Percentiles rank a stretch among this genome's conserved stretches.
These are phyloP conservation scores for Pseudogymnoascus sp. DNA, from an alignment of 2,329 filamentous ascomycete species.

Conservation along the genomic window DNA sequence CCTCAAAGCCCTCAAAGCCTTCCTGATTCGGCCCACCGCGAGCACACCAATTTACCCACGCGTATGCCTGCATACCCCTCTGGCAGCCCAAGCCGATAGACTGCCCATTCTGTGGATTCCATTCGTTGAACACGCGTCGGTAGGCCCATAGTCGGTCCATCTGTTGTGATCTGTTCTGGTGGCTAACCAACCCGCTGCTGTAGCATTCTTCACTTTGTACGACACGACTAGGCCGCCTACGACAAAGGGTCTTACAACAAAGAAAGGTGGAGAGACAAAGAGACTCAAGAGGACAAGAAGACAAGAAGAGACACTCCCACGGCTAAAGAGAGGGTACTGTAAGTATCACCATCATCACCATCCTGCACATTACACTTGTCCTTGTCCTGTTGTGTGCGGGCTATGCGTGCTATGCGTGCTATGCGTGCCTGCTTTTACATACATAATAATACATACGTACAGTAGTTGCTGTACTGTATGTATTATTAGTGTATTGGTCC, in stretches of 20 bases:
- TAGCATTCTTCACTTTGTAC: not conserved
- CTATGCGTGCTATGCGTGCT: not conserved
- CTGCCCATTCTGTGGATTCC: not conserved
- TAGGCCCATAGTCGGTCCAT: not conserved
- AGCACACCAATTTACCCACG: not conserved
- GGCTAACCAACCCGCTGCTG: not conserved
- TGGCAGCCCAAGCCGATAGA: not conserved
- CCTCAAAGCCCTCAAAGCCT: not conserved
- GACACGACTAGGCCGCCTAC: not conserved
- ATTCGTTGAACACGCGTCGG: not conserved
- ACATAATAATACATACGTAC: not conserved
- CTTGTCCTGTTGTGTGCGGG: not conserved
- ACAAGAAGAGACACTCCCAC: not conserved
- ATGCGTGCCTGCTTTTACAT: not conserved
- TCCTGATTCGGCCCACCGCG: not conserved
- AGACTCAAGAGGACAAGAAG: not conserved
- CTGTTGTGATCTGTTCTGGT: not conserved
- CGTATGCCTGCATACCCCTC: not conserved
- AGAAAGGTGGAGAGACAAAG: not conserved
- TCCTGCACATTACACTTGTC: not conserved
- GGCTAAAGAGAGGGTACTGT: not conserved
- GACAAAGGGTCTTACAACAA: not conserved
- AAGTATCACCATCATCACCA: not conserved
- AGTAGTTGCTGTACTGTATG: not conserved
- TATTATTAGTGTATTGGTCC: no score